Conservation (phyloP, 164 flowering plant genomes). For the Pachysandra terminalis region DNA sequence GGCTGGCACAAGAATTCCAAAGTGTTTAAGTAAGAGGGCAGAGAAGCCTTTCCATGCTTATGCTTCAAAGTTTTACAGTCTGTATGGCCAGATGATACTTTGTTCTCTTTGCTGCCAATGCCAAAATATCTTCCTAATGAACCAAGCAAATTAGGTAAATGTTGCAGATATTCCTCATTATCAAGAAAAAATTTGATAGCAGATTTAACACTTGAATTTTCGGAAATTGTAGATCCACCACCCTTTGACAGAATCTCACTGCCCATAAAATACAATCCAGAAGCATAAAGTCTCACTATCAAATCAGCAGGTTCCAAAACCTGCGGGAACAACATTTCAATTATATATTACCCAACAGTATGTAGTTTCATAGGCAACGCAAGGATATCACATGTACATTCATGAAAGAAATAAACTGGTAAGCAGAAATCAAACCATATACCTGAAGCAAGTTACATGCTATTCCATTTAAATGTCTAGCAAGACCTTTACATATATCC, state of each 20-base stretch:
- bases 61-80: constrained; percentile 12
- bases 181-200: constrained; percentile 21
- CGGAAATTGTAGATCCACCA: constrained; percentile 11
- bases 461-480: constrained; percentile 29
- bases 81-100: background rate
- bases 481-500: constrained; percentile 28
- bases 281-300: constrained; percentile 55
- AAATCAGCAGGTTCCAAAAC: constrained; percentile 28
- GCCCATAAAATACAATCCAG: constrained; percentile 35
- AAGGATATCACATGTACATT: background rate
- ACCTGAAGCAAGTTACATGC: constrained; percentile 42
- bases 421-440: constrained; percentile 14
- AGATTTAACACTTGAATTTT: constrained; percentile 15
- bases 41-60: constrained; percentile 25
- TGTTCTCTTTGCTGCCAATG: constrained; percentile 12
- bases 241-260: constrained; percentile 18
- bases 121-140: constrained; percentile 27
- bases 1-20: constrained; percentile 66
- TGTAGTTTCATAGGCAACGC: background rate
- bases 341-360: background rate
- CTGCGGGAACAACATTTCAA: constrained; percentile 27
- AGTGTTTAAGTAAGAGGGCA: constrained; percentile 43
- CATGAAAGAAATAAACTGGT: background rate
- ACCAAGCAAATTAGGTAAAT: constrained; percentile 26
- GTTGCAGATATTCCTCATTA: constrained; percentile 26